Conservation (phyloP, 2,329 filamentous ascomycete species). For the Venturia nashicola region DNA sequence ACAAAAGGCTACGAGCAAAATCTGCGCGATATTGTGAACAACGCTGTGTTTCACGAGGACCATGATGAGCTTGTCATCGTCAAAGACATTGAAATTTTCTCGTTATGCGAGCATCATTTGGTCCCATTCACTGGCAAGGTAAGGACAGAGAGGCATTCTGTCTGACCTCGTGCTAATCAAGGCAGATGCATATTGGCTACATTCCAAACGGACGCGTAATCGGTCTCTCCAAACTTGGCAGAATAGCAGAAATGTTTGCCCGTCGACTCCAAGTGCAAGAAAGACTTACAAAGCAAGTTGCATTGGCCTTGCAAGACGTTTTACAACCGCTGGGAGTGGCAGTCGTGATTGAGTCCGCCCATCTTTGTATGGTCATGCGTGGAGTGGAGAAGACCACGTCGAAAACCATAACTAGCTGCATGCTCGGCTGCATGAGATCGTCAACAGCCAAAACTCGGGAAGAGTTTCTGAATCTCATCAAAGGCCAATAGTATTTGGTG, state of each 20-base stretch:
- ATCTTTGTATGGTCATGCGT: constrained; percentile 98
- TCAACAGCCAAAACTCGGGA: constrained; percentile 86
- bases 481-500: constrained; percentile 32
- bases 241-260: constrained; percentile 94
- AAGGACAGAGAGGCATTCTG: constrained; percentile 12
- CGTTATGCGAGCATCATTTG: constrained; percentile 91
- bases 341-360: constrained; percentile 93
- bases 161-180: constrained; percentile 11
- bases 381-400: constrained; percentile 88
- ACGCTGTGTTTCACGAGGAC: constrained; percentile 89
- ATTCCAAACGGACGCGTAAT: constrained; percentile 87
- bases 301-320: constrained; percentile 83
- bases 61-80: constrained; percentile 97
- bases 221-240: constrained; percentile 86
- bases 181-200: constrained; percentile 95
- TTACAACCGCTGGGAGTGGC: constrained; percentile 89
- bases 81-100: constrained; percentile 93
- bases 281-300: constrained; percentile 89
- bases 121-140: constrained; percentile 95
- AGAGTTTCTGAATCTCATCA: constrained; percentile 73
- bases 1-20: constrained; percentile 97
- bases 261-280: constrained; percentile 92
- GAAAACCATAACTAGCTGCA: constrained; percentile 88
- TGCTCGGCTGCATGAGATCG: constrained; percentile 89
- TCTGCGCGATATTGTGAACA: constrained; percentile 79